Percentiles rank a stretch among this genome's conserved stretches.
These are phyloP conservation scores for Sequoiadendron giganteum DNA, from an alignment of 75 land plant species.

Conservation along the genomic window DNA sequence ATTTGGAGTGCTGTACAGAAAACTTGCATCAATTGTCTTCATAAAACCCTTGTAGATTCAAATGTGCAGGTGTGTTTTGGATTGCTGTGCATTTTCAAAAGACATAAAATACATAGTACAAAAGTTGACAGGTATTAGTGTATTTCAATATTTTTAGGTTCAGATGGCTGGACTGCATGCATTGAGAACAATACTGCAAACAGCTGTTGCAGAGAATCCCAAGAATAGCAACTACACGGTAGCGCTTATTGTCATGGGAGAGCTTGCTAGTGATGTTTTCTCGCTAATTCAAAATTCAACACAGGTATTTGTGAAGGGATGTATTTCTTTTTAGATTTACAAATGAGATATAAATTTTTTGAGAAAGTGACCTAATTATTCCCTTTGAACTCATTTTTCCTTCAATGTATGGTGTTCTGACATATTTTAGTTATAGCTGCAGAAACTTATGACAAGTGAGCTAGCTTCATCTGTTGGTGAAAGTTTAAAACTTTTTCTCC, in stretches of 20 bases:
- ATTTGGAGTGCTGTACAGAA: slow-evolving; percentile 19
- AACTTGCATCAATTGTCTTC: slow-evolving; percentile 38
- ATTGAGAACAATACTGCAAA: slow-evolving; percentile 57
- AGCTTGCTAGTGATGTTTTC: slow-evolving; percentile 59
- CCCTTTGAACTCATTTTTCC: neutral
- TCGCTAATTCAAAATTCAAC: slow-evolving; percentile 37
- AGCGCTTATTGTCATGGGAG: slow-evolving; percentile 51
- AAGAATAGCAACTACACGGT: slow-evolving; percentile 33
- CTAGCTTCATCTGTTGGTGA: slow-evolving; percentile 54
- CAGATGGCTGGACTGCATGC: slow-evolving; percentile 70
- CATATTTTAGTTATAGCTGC: slow-evolving; percentile 23
- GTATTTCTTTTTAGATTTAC: neutral
- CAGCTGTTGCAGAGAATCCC: slow-evolving; percentile 36
- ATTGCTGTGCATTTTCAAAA: neutral
- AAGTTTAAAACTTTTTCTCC: slow-evolving; percentile 68
- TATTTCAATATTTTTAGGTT: slow-evolving; percentile 43
- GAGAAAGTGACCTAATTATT: too few species aligned
- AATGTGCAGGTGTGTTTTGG: slow-evolving; percentile 38
- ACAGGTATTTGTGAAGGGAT: slow-evolving; percentile 42
- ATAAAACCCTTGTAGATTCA: slow-evolving; percentile 30
- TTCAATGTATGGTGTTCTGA: neutral
- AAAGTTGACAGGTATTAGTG: neutral
- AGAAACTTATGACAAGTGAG: slow-evolving; percentile 56
- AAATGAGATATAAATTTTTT: neutral
- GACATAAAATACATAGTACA: neutral